Base-by-base conservation (phyloP, 306 rosid species). In the Herpetospermum pedunculosum region DNA sequence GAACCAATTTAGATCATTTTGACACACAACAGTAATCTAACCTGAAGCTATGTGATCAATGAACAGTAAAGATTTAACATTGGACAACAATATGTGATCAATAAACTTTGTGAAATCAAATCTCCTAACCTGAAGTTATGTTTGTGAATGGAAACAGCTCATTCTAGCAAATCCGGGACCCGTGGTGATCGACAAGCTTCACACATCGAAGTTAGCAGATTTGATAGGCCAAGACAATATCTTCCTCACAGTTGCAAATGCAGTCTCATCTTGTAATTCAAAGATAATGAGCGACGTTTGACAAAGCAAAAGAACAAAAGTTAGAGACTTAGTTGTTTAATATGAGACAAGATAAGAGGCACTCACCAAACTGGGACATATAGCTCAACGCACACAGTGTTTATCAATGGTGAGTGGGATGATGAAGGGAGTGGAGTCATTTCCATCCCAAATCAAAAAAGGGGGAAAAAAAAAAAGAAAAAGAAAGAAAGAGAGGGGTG, bases 161-260 rank as follows among this genome's bases (percentile, higher is more conserved):
- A 82, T 94, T 77, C 87, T 89, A n/a, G 94, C 97, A 43, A 91
- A 94, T 80, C 98, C 98, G 0, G 97, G 98, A 5, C 85, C 91
- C 0, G 76, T 55, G 76, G 98, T 94, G 87, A 91, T 87, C n/a
- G 81, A 94, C 84, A 94, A 94, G 82, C 92, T 94, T 64, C 90
- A 88, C 52, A 67, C 89, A 23, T 86, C 98, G 21, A 80, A 70
- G n/a, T 78, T 91, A 48, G 83, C 78, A 8, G 77, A 75, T 81
- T 30, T 78, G 83, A 86, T 93, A 3, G 98, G 98, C 0, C 87
- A 84, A 79, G 88, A 89, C 86, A 75, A 78, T 52, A 91, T 93
- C 82, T 93, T 89, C 81, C 88, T 93, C 78, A 91, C 96, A 7
- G 98, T 93, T 29, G 93, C 96, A 54, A 87, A 89, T 16, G 98